Base-by-base conservation (phyloP, 371 early-diverging fungal genomes). In the Rhizopus stolonifer region DNA sequence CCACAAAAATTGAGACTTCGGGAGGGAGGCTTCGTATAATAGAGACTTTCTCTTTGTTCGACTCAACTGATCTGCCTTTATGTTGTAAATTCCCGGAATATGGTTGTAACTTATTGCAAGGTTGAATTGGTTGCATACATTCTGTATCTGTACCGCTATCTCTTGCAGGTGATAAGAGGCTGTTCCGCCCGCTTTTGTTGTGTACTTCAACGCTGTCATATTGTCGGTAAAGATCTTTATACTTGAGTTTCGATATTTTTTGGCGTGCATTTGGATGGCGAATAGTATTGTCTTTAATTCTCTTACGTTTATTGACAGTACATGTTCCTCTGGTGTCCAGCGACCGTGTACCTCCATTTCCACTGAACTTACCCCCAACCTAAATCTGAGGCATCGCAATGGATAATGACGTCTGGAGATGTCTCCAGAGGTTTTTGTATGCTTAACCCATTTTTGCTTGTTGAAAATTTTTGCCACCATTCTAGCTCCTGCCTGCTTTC, bases 121-220 rank as follows among this genome's bases (percentile, higher is more conserved):
- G 0, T 58, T 14, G 47, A 54, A 9, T 0, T 26, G 4, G 40
- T 56, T 55, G 54, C 43, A 48, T 2, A 60, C 1, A 0, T 55
- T 42, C 15, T 56, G 59, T 9, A 61, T 59, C 21, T 61, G 9
- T 4, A 61, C 3, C 3, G 58, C 63, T 14, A 60, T 8, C 0
- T 47, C 40, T 48, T 67, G 63, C 19, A 67, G 45, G 0, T n/a
- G 0, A 3, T 38, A 7, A 19, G 63, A 62, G 2, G 52, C 46
- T 11, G 56, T 57, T 18, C 60, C 55, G 24, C 60, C 67, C 1
- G 49, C 36, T 18, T 60, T 59, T 5, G 32, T 39, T 0, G 31
- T 49, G 36, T 67, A 67, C 33, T 62, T 62, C 18, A 67, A 18
- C 0, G 58, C 62, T 26, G 67, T 67, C 17, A 31, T 61, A 52